Conservation (phyloP, 148 eudicot species). For the Cornus kousa region DNA sequence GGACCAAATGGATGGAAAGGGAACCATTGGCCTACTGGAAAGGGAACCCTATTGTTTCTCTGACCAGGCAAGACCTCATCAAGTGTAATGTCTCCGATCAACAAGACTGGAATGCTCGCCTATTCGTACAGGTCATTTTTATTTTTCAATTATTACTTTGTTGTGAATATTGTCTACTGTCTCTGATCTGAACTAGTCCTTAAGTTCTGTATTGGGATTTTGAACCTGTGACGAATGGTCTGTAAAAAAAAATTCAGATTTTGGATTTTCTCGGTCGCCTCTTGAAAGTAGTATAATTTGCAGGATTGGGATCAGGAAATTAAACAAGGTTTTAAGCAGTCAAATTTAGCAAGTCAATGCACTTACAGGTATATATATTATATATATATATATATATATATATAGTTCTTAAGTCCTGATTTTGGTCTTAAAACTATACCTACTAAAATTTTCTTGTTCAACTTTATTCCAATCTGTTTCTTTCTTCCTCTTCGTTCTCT, state of each 20-base stretch:
- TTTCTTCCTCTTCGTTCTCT: too few relatives aligned
- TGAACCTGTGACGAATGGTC: too few relatives aligned
- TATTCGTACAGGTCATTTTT: slow-evolving; percentile 23
- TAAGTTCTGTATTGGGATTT: too few relatives aligned
- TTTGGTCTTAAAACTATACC: background rate
- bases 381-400: too few relatives aligned
- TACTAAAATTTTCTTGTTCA: background rate
- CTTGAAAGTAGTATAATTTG: background rate
- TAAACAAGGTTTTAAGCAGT: slow-evolving; percentile 39
- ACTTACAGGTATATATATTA: slow-evolving; percentile 40
- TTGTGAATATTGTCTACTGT: too few relatives aligned
- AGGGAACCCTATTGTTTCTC: slow-evolving; percentile 42
- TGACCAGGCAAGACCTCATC: slow-evolving; percentile 22
- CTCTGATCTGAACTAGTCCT: background rate
- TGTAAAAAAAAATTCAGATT: too few relatives aligned
- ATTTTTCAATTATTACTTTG: background rate
- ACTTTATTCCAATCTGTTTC: too few relatives aligned
- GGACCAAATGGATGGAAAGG: slow-evolving; percentile 52
- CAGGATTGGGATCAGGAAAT: slow-evolving; percentile 57
- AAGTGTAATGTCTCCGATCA: slow-evolving; percentile 25
- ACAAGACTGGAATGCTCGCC: slow-evolving; percentile 28
- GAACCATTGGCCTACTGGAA: slow-evolving; percentile 68
- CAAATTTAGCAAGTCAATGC: slow-evolving; percentile 54
- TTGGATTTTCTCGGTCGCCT: background rate
- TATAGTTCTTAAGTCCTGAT: too few relatives aligned